Evolutionary conservation across 768 basidiomycete species (phyloP).

Genomic region (Lentinula guzmanii): DNA sequence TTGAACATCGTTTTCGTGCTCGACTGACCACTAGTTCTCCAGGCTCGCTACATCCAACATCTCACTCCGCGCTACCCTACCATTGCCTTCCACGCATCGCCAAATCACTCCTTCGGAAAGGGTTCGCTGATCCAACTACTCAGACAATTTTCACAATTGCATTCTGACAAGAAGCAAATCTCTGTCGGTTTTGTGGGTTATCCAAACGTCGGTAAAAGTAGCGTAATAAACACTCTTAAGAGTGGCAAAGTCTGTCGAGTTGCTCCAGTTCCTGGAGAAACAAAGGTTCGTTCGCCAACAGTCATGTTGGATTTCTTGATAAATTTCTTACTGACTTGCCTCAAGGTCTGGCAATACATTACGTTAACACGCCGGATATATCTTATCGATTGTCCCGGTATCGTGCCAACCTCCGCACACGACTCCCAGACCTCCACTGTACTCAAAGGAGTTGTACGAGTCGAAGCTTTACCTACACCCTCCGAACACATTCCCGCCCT

Average conservation of each 20-base stretch:
- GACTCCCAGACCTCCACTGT: conserved; percentile 90
- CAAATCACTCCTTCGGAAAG: conserved; percentile 98
- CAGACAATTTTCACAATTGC: conserved; percentile 93
- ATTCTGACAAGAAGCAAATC: conserved; percentile 99
- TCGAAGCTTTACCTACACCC: conserved; percentile 89
- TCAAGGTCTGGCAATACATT: conserved; percentile 97
- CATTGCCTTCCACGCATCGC: conserved; percentile 97
- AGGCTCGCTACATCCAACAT: conserved; percentile 96
- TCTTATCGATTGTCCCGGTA: conserved; percentile 98
- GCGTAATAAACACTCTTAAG: conserved; percentile 98
- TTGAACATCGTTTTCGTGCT: background rate
- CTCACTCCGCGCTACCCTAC: conserved; percentile 93
- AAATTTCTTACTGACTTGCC: conserved; percentile 11
- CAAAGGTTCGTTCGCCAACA: conserved; percentile 49
- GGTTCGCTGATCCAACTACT: conserved; percentile 96
- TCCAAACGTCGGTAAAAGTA: conserved; percentile 96
- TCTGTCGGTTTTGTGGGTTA: conserved; percentile 98
- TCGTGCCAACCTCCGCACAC: conserved; percentile 89
- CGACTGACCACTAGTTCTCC: background rate
- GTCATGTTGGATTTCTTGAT: background rate
- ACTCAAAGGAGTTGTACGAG: conserved; percentile 93
- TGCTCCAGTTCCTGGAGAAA: conserved; percentile 96
- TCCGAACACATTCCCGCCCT: conserved; percentile 88
- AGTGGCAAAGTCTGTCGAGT: conserved; percentile 96
- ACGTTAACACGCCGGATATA: conserved; percentile 94